Conservation (phyloP, 108 stramenopile genomes). For the Cyclotella baltica region DNA sequence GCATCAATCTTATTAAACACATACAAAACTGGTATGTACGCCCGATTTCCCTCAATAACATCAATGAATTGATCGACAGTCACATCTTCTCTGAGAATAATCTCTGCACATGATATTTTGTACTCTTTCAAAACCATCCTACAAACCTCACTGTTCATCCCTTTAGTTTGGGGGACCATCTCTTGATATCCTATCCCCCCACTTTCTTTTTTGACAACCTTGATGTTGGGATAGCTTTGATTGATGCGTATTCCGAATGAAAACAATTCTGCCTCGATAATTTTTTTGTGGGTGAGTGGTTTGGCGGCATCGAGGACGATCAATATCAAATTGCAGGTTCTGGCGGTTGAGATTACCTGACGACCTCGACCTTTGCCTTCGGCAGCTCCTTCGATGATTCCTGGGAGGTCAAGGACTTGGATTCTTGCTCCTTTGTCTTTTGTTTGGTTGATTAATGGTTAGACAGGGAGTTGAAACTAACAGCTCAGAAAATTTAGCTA, state of each 20-base stretch:
- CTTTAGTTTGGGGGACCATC: conserved; percentile 82
- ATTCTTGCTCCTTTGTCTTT: conserved; percentile 94
- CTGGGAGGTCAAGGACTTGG: conserved; percentile 98
- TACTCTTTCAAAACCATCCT: conserved; percentile 93
- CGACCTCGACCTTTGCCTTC: conserved; percentile 98
- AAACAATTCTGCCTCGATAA: conserved; percentile 96
- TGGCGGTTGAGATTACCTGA: conserved; percentile 95
- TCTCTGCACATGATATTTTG: conserved; percentile 90
- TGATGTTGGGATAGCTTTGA: conserved; percentile 94
- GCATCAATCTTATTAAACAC: conserved; percentile 99
- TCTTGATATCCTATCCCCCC: conserved; percentile 97
- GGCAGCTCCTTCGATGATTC: conserved; percentile 99
- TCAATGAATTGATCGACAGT: conserved; percentile 97
- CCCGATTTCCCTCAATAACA: conserved; percentile 96
- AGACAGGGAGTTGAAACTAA: not conserved
- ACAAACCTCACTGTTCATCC: conserved; percentile 86
- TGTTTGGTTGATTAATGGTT: not conserved
- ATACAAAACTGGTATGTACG: conserved; percentile 97
- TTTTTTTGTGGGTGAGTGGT: conserved; percentile 97
- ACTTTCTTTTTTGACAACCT: conserved; percentile 90
- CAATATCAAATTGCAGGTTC: conserved; percentile 97
- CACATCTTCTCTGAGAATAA: conserved; percentile 93
- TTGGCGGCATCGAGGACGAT: conserved; percentile 95
- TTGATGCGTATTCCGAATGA: conserved; percentile 98
- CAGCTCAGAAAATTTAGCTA: not conserved